Base-by-base conservation (phyloP, 1,284 basidiomycete genomes). In the Tilletia indica region DNA sequence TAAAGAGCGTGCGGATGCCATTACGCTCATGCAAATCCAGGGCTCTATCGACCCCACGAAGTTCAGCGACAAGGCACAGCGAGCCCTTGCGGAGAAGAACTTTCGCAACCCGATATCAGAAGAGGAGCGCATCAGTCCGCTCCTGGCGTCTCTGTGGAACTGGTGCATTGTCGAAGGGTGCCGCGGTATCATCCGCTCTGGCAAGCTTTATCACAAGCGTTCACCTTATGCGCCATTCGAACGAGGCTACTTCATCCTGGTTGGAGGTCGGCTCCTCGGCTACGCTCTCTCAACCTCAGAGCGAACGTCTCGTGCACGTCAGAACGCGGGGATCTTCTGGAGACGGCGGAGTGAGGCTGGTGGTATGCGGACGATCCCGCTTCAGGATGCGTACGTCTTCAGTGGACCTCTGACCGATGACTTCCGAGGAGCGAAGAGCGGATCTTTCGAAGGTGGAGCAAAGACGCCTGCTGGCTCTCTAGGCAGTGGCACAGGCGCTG, bases 141-240 rank as follows among this genome's bases (percentile, higher is more conserved):
- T 89, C 36, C 84, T 92, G 68, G 86, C 88, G 69, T 86, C 87
- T 8, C 84, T 92, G 68, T 93, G 91, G 86, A 91, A 90, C 77
- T 93, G 92, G 93, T 94, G 92, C 82, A 86, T 89, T 4, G 80
- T 93, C 73, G 88, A 91, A 54, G 89, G 88, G 6, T 94, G 93
- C 78, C 88, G 89, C 72, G 87, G 91, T 8, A 89, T 94, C 69
- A 83, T 90, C 48, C 90, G 89, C 78, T 87, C 88, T 5, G 93
- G 93, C 0, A 89, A 89, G 68, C 82, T 92, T 16, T 93, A 89
- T 79, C 88, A 88, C 83, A 88, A 90, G 75, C 76, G 72, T 64
- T 74, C 75, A 51, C 72, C 77, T 36, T 80, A 78, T 68, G 64
- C 76, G 45, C 75, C 78, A 0, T 83, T 79, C 73, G 71, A 74